Evolutionary conservation across 768 basidiomycete genomes (phyloP).

Genomic region (Tulasnella sp.): DNA sequence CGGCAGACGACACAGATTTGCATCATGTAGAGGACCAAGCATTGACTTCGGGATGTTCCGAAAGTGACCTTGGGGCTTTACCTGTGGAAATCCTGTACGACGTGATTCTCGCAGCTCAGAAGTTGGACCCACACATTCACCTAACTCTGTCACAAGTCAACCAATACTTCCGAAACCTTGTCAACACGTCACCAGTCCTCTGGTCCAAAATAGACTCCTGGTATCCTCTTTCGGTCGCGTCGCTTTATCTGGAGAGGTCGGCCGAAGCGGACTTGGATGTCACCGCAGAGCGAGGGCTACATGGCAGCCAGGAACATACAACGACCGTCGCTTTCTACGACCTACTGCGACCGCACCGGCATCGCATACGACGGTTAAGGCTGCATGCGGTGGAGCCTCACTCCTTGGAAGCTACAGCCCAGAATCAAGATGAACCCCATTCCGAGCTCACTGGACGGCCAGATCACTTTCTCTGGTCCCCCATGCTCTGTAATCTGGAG

Average conservation of each 20-base stretch:
- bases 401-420: not conserved
- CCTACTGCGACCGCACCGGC: not conserved
- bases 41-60: not conserved
- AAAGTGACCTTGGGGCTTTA: not conserved
- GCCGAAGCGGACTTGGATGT: not conserved
- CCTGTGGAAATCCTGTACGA: not conserved
- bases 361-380: not conserved
- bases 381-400: not conserved
- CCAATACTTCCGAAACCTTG: not conserved
- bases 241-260: not conserved
- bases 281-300: not conserved
- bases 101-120: not conserved
- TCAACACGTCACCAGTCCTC: not conserved
- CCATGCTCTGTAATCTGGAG: not conserved
- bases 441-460: too few relatives aligned
- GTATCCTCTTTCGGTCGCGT: not conserved
- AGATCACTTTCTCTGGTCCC: not conserved
- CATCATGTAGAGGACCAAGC: not conserved
- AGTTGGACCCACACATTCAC: not conserved
- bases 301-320: not conserved
- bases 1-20: not conserved
- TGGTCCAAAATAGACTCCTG: not conserved
- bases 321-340: not conserved
- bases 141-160: not conserved
- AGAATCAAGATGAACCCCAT: too few relatives aligned